These are phyloP conservation scores for Diaporthe citriasiana DNA, from an alignment of 2,329 filamentous ascomycete genomes.

Conservation along the genomic window DNA sequence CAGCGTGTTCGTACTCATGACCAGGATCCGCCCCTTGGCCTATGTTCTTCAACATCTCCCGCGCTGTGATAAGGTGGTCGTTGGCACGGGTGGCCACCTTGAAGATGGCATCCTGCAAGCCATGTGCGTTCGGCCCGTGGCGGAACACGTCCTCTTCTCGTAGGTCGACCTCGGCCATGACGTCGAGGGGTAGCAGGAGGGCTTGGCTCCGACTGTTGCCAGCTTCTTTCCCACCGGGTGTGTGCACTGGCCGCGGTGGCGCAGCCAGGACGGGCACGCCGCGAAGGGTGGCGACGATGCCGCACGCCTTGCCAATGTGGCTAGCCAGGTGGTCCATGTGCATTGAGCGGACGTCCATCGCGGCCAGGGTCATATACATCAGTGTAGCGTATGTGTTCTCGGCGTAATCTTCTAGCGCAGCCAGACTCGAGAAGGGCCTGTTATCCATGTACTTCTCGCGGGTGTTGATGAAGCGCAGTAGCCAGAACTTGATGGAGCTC, in stretches of 20 bases:
- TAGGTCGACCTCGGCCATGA: constrained; percentile 86
- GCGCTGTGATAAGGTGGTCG: constrained; percentile 93
- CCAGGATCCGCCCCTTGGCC: constrained; percentile 80
- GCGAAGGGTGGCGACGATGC: constrained; percentile 87
- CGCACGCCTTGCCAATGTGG: constrained; percentile 94
- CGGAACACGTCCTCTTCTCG: constrained; percentile 92
- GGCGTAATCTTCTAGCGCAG: constrained; percentile 86
- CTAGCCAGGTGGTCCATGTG: constrained; percentile 93
- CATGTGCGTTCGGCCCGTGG: constrained; percentile 81
- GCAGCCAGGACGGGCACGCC: constrained; percentile 92
- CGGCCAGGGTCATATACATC: constrained; percentile 87
- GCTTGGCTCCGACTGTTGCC: constrained; percentile 59
- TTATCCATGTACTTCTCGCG: constrained; percentile 88
- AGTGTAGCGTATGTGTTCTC: constrained; percentile 96
- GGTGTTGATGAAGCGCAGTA: constrained; percentile 82
- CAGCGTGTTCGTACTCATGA: constrained; percentile 90
- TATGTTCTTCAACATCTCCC: constrained; percentile 90
- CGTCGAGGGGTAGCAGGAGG: constrained; percentile 86
- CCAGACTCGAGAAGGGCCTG: constrained; percentile 81
- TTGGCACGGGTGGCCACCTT: constrained; percentile 92
- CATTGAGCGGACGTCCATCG: constrained; percentile 83
- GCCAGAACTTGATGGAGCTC: constrained; percentile 77
- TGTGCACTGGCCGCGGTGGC: constrained; percentile 68
- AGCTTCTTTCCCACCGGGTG: constrained; percentile 56
- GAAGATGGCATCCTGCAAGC: constrained; percentile 91